Evolutionary conservation across 1,284 basidiomycete species (phyloP), one percentile per base, ranked within the genome.

Genomic region (Ceratobasidium sp.): DNA sequence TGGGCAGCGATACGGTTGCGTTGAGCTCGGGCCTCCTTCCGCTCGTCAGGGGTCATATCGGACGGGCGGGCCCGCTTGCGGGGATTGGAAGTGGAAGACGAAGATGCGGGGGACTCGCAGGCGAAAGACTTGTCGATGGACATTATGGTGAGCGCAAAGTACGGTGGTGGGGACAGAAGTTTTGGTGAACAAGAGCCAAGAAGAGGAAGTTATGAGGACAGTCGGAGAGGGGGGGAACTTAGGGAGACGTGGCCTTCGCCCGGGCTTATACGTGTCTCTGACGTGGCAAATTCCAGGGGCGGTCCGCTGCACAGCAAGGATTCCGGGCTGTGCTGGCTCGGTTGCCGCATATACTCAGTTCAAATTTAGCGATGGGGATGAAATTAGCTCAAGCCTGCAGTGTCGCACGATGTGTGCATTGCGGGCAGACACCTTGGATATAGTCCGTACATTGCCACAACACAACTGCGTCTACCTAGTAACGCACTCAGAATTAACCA

Each of bases 1-100:
- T 93, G 92, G 9, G 92, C 92, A 11, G 92, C 92, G 81, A 93
- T 92, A 72, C 92, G 87, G 81, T 93, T 93, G 75, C 92, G 88
- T 83, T 93, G 91, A 22, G 92, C 92, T 75, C 92, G 86, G 51
- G 92, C 92, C 81, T 93, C 92, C 79, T 88, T 92, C 80, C 91
- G 90, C 79, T 93, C 91, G 77, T 93, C 92, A 0, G 89, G 83
- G 4, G 86, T 84, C 59, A 86, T 69, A 19, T 87, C 87, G n/a
- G 76, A 74, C 13, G 88, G 85, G 78, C 91, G 89, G 48, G 87
- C 81, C 51, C 91, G 90, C 81, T 92, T 92, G 77, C 90, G 88
- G 49, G 89, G 85, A 43, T 83, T 79, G 27, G 65, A 48, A n/a
- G 75, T 64, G 27, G 82, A 75, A n/a, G 81, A 79, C 29, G 81